Conservation (phyloP, 148 eudicot species). For the Talinum fruticosum region DNA sequence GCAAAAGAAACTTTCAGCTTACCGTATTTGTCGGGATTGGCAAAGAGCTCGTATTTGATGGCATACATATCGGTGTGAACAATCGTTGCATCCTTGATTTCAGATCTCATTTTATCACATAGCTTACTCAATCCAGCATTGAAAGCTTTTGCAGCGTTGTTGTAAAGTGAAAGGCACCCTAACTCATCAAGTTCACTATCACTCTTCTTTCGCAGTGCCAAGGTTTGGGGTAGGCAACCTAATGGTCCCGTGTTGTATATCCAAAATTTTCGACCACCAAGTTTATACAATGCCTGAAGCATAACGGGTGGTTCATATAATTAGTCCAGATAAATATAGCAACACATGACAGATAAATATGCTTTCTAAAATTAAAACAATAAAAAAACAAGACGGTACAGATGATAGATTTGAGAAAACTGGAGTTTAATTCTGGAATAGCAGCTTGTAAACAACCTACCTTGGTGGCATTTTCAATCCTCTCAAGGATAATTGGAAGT, state of each 20-base stretch:
- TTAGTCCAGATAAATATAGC: neutral
- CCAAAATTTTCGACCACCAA: slow-evolving; percentile 41
- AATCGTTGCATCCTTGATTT: slow-evolving; percentile 30
- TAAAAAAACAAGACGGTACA: no score
- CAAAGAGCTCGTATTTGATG: slow-evolving; percentile 47
- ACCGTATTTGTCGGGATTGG: slow-evolving; percentile 40
- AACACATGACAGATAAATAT: neutral
- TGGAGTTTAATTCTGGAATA: neutral
- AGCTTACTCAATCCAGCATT: slow-evolving; percentile 31
- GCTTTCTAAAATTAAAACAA: no score
- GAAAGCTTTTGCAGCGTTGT: slow-evolving; percentile 39
- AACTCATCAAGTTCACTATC: slow-evolving; percentile 30
- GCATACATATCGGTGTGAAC: slow-evolving; percentile 46
- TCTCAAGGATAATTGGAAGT: slow-evolving; percentile 25
- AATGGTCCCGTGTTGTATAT: slow-evolving; percentile 39
- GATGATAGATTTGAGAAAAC: neutral
- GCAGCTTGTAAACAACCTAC: slow-evolving; percentile 5
- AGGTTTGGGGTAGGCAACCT: slow-evolving; percentile 44
- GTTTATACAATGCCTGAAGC: slow-evolving; percentile 26
- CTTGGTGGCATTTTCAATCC: slow-evolving; percentile 30
- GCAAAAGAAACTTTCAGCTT: slow-evolving; percentile 9
- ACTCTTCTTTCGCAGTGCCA: slow-evolving; percentile 31
- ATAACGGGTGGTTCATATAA: neutral
- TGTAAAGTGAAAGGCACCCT: slow-evolving; percentile 40
- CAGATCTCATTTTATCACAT: slow-evolving; percentile 28